phyloP scores from a whole-genome alignment of 2,329 filamentous ascomycete genomes.

The Lasiodiplodia sp. region DNA sequence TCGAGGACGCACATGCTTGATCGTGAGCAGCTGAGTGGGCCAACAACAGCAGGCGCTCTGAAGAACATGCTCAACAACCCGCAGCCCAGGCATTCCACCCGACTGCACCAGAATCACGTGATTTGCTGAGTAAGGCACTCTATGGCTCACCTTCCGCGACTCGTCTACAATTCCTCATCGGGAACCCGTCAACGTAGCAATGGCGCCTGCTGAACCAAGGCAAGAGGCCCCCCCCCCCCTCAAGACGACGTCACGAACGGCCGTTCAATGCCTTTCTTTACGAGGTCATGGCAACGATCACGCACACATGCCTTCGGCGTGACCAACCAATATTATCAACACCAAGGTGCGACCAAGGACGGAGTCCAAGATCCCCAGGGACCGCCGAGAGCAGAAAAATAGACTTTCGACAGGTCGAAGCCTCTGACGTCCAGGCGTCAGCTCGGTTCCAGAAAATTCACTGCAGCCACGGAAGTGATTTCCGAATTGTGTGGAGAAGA shows the following conservation, averaged over 20 bases:
- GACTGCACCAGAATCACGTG: not conserved
- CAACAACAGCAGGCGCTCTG: not conserved
- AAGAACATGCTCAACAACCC: too few species aligned
- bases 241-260: too few species aligned
- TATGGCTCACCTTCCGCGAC: not conserved
- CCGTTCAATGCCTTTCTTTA: conserved; percentile 1
- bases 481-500: conserved; percentile 6
- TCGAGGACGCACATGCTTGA: not conserved
- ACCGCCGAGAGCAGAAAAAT: not conserved
- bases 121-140: not conserved
- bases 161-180: not conserved
- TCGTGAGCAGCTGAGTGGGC: not conserved
- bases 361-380: not conserved
- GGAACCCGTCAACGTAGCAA: not conserved
- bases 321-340: not conserved
- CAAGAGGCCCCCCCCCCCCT: not conserved
- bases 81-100: not conserved
- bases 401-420: not conserved
- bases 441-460: not conserved
- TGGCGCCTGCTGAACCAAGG: not conserved
- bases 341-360: not conserved
- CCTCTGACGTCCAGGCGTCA: not conserved
- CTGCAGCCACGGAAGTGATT: conserved; percentile 1
- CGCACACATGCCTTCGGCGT: not conserved
- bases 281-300: not conserved